A percentile compares a stretch with the other conserved stretches of the same genome.
Conservation (phyloP, 441 rosid species). For the Theobroma grandiflorum region DNA sequence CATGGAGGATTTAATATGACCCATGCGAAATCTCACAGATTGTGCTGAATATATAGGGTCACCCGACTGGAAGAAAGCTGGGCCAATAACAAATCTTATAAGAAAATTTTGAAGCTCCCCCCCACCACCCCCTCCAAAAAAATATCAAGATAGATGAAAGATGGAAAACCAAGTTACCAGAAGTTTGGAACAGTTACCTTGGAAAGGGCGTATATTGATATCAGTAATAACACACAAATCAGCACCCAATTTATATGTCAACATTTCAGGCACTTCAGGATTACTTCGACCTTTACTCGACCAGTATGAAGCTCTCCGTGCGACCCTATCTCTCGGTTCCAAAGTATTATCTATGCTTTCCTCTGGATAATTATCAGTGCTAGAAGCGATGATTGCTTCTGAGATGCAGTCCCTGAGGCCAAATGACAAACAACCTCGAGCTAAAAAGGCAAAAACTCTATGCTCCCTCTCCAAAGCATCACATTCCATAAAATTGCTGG, state of each 20-base stretch:
- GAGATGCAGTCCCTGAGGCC: slow-evolving; percentile 53
- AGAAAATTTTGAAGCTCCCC: slow-evolving; percentile 27
- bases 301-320: slow-evolving; percentile 72
- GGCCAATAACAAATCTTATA: slow-evolving; percentile 23
- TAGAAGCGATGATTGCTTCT: slow-evolving; percentile 80
- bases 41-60: slow-evolving; percentile 86
- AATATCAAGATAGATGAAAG: slow-evolving; percentile 13
- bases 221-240: slow-evolving; percentile 81
- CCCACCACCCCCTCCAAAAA: not conserved
- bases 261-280: slow-evolving; percentile 83
- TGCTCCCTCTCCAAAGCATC: slow-evolving; percentile 67
- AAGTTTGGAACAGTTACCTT: slow-evolving; percentile 54
- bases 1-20: slow-evolving; percentile 49
- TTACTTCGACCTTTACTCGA: slow-evolving; percentile 81
- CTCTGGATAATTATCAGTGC: slow-evolving; percentile 86
- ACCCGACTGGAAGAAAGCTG: slow-evolving; percentile 82
- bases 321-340: slow-evolving; percentile 58
- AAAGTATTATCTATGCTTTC: slow-evolving; percentile 83
- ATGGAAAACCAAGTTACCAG: slow-evolving; percentile 11
- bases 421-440: slow-evolving; percentile 53
- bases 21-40: slow-evolving; percentile 78
- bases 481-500: slow-evolving; percentile 56
- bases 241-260: slow-evolving; percentile 67
- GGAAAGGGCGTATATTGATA: slow-evolving; percentile 77
- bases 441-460: slow-evolving; percentile 67